Base-by-base conservation (phyloP, 805 yeast species). In the Tetrapisispora phaffii region DNA sequence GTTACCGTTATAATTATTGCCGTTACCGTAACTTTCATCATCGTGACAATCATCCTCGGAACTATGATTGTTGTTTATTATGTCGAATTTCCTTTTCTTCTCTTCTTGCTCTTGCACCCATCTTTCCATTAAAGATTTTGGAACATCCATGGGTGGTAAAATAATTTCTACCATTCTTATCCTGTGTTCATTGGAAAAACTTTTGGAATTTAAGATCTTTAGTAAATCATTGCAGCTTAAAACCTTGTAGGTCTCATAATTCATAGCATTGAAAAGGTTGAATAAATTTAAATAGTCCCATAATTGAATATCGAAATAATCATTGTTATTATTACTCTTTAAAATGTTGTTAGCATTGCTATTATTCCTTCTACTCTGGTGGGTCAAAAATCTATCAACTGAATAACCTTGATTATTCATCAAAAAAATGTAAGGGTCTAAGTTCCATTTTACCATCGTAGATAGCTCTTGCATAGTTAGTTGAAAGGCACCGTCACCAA, bases 401-500 rank as follows among this genome's bases (percentile, higher is more conserved):
- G 84, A 77, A 60, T 79, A 80, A 35, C 85, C 85, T 47, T 74
- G 76, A 53, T 80, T 80, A 63, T 80, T 80, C 60, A 80, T 67
- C 20, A 80, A 66, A 45, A 80, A 73, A 24, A 80, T 62, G 50
- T 77, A 77, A 24, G 85, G 85, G 24, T 68, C 74, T 41, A 75
- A 66, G 16, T 72, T 67, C 70, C 77, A 71, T 44, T 73, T 68
- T 35, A 76, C 57, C 74, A 77, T 75, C 22, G 82, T 74, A 5
- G 82, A 73, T 44, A 80, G 65, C 56, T 79, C 85, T 53, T 79
- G 82, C 28, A 75, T 81, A 0, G 85, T 77, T 55, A 80, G 68
- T 59, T 80, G 85, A 39, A 80, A 70, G 12, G 85, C 79, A 43
- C 85, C 85, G 55, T 80, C 85, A 51, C 85, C 85, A 35, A 79